phyloP scores from a whole-genome alignment of 306 rosid species.

The Senna tora region DNA sequence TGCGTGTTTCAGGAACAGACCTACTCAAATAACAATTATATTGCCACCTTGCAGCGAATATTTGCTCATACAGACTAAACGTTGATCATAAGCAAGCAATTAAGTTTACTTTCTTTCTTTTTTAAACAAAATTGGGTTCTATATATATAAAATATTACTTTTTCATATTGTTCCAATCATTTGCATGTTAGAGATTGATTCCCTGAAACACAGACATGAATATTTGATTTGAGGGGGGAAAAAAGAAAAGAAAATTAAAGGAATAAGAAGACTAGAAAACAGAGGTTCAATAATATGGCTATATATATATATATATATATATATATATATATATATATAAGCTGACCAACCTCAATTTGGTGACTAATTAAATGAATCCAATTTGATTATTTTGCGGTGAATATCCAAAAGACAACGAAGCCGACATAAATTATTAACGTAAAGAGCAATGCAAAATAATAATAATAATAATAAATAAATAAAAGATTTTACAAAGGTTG shows the following conservation, averaged over 20 bases:
- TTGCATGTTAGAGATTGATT: slow-evolving; percentile 52
- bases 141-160: slow-evolving; percentile 39
- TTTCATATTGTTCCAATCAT: slow-evolving; percentile 53
- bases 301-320: neutral
- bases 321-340: no score
- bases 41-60: slow-evolving; percentile 22
- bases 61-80: neutral
- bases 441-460: slow-evolving; percentile 33
- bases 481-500: slow-evolving; percentile 37
- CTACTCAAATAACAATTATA: slow-evolving; percentile 10
- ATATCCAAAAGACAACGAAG: slow-evolving; percentile 52
- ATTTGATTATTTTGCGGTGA: slow-evolving; percentile 2
- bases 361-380: slow-evolving; percentile 34
- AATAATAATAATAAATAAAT: no score
- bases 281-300: slow-evolving; percentile 34
- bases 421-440: slow-evolving; percentile 54
- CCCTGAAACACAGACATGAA: slow-evolving; percentile 40
- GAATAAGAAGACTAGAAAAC: slow-evolving; percentile 24
- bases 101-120: neutral
- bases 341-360: slow-evolving; percentile 33
- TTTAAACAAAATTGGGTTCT: neutral
- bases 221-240: slow-evolving; percentile 31
- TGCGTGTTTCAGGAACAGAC: slow-evolving; percentile 8
- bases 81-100: slow-evolving; percentile 13
- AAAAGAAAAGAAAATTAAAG: slow-evolving; percentile 5